Conservation (phyloP, 495 filamentous ascomycete species). For the Cercophora samala region DNA sequence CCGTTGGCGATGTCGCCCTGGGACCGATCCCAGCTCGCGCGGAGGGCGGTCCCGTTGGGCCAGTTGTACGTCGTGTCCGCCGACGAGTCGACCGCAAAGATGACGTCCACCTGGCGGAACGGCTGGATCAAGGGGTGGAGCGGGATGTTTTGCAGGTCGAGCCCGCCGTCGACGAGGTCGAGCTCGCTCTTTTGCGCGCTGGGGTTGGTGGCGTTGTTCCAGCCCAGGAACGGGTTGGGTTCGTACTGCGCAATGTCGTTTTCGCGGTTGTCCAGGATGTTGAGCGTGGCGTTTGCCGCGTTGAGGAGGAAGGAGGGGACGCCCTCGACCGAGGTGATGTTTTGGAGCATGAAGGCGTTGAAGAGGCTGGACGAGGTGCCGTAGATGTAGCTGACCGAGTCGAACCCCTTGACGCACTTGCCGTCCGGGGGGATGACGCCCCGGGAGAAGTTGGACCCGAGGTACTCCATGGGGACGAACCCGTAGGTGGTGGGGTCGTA, state of each 20-base stretch:
- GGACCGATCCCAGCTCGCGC: conserved; percentile 79
- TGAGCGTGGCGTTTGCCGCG: conserved; percentile 55
- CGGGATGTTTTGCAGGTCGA: conserved; percentile 85
- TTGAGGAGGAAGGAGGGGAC: conserved; percentile 52
- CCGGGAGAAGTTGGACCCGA: conserved; percentile 74
- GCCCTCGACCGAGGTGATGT: conserved; percentile 44
- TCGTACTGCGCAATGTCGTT: conserved; percentile 79
- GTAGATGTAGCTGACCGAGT: conserved; percentile 82
- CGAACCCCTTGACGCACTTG: conserved; percentile 73
- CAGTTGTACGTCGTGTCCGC: conserved; percentile 73
- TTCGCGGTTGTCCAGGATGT: conserved; percentile 49
- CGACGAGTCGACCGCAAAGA: conserved; percentile 85
- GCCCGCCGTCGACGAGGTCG: conserved; percentile 81
- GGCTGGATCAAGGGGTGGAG: conserved; percentile 84
- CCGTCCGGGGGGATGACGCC: conserved; percentile 59
- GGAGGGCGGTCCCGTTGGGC: conserved; percentile 83
- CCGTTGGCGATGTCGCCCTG: conserved; percentile 66
- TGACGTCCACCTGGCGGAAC: conserved; percentile 73
- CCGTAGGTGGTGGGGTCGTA: conserved; percentile 78
- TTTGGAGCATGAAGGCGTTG: conserved; percentile 66
- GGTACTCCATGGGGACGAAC: conserved; percentile 69
- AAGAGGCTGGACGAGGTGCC: conserved; percentile 90
- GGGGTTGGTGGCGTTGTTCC: conserved; percentile 60
- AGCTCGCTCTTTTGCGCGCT: conserved; percentile 54
- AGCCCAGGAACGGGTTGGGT: conserved; percentile 83